Conservation (phyloP, 192 early-diverging fungal species). For the Coemansia furcata region DNA sequence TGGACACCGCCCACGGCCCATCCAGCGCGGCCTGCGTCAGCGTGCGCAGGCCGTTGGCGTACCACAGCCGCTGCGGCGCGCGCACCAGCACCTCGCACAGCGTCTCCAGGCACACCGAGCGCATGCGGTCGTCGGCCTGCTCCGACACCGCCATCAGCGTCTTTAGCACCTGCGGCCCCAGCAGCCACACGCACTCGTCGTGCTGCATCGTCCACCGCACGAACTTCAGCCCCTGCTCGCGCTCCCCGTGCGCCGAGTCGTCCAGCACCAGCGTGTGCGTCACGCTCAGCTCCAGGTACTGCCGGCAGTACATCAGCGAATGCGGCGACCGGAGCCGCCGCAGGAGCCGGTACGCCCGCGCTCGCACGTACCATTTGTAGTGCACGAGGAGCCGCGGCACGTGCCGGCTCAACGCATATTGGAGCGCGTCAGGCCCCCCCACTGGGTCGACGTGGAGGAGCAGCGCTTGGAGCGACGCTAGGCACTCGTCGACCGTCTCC, state of each 20-base stretch:
- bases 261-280: conserved; percentile 38
- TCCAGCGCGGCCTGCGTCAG: conserved; percentile 47
- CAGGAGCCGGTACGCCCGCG: conserved; percentile 46
- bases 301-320: conserved; percentile 28
- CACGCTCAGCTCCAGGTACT: conserved; percentile 47
- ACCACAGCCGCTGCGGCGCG: conserved; percentile 38
- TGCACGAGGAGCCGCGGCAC: conserved; percentile 45
- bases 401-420: conserved; percentile 18
- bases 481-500: conserved; percentile 37
- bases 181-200: conserved; percentile 30
- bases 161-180: conserved; percentile 35
- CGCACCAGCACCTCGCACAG: conserved; percentile 49
- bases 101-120: conserved; percentile 49
- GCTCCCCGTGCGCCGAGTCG: conserved; percentile 43
- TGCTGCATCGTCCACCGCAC: conserved; percentile 46
- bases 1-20: conserved; percentile 50
- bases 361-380: conserved; percentile 44
- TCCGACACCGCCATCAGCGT: conserved; percentile 49
- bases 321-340: conserved; percentile 27
- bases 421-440: neutral
- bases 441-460: neutral
- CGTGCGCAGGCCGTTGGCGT: conserved; percentile 41
- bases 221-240: conserved; percentile 55
- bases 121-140: conserved; percentile 51
- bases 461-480: conserved; percentile 9